A percentile compares a stretch with the other conserved stretches of the same genome.
Conservation (phyloP, 148 eudicot genomes). For the Heliamphora exappendiculata region DNA sequence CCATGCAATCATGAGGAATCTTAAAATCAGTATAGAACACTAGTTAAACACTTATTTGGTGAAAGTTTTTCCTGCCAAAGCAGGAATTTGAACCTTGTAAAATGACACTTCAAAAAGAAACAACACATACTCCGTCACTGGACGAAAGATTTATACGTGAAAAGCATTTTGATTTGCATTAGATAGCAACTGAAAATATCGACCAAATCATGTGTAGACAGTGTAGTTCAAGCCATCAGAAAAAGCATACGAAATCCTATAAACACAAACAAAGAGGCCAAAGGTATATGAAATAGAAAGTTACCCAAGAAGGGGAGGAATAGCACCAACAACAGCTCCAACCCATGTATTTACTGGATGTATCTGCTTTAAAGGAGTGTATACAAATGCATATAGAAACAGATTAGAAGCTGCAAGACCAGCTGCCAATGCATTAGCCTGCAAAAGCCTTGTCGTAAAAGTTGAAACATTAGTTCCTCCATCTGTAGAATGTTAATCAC, state of each 20-base stretch:
- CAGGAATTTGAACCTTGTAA: not conserved
- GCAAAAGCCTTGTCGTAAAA: slow-evolving; percentile 70
- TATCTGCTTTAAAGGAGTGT: slow-evolving; percentile 93
- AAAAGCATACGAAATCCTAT: not conserved
- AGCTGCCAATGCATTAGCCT: slow-evolving; percentile 95
- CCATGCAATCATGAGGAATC: not conserved
- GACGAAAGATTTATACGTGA: not conserved
- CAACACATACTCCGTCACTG: not conserved
- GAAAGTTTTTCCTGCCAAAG: not conserved
- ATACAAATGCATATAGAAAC: slow-evolving; percentile 75
- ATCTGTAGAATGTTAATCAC: not conserved
- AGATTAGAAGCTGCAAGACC: slow-evolving; percentile 95
- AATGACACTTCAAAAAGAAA: not conserved
- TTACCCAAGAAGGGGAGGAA: slow-evolving; percentile 98
- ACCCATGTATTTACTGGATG: slow-evolving; percentile 98
- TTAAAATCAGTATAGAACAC: not conserved
- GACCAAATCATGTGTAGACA: not conserved
- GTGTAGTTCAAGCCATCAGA: not conserved
- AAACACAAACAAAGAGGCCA: not conserved
- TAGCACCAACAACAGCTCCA: slow-evolving; percentile 97
- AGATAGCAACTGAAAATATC: not conserved
- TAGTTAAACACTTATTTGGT: not conserved
- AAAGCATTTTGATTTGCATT: not conserved
- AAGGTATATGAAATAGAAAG: slow-evolving; percentile 5
- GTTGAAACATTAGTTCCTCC: slow-evolving; percentile 38